Conservation (phyloP, 2,329 filamentous ascomycete species). For the Hawksworthiomyces lignivorus region DNA sequence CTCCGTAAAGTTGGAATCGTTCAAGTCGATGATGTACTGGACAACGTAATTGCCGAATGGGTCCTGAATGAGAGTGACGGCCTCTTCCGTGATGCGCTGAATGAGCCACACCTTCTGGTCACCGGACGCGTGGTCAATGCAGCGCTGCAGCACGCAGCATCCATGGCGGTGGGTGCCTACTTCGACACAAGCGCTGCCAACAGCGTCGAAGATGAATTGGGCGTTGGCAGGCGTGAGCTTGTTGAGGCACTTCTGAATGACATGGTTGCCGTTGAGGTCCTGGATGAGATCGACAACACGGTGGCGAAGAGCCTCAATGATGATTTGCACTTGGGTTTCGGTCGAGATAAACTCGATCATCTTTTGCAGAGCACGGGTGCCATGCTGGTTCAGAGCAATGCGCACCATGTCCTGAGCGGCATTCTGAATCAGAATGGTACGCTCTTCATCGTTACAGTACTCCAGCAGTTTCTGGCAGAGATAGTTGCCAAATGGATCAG, state of each 20-base stretch:
- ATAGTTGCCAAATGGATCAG: constrained; percentile 97
- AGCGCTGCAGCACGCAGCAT: constrained; percentile 95
- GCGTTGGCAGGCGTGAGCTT: constrained; percentile 78
- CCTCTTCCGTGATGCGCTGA: constrained; percentile 76
- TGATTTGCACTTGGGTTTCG: constrained; percentile 73
- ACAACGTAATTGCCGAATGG: constrained; percentile 98
- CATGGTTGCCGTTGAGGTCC: constrained; percentile 96
- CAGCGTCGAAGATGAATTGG: constrained; percentile 94
- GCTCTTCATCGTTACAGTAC: constrained; percentile 90
- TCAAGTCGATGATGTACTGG: constrained; percentile 95
- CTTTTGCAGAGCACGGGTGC: constrained; percentile 92
- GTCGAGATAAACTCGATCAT: constrained; percentile 98
- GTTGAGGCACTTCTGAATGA: constrained; percentile 98
- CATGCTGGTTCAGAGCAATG: constrained; percentile 95
- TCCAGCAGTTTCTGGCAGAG: constrained; percentile 97
- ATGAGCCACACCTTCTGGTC: constrained; percentile 85
- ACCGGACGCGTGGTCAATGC: constrained; percentile 92
- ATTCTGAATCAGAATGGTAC: constrained; percentile 85
- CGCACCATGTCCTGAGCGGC: constrained; percentile 80
- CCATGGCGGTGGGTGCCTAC: constrained; percentile 97
- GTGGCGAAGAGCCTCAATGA: constrained; percentile 74
- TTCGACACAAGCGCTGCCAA: constrained; percentile 75
- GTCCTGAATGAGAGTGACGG: constrained; percentile 86
- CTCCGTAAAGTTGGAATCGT: constrained; percentile 79
- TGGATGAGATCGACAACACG: constrained; percentile 93